Evolutionary conservation across 805 yeast genomes (phyloP).

Genomic region (Pichia eremophila): DNA sequence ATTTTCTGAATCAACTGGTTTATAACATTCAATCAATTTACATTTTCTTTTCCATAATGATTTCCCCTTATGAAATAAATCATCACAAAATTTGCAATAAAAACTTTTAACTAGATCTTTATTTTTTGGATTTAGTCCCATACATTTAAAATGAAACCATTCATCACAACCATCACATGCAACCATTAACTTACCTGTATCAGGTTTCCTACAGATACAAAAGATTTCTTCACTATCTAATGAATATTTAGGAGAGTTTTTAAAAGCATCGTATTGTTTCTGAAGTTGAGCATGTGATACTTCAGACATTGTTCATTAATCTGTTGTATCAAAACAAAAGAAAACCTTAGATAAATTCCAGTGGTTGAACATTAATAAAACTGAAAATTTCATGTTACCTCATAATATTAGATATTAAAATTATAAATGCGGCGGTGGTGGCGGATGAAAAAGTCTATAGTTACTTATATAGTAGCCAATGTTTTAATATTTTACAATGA

Average conservation of each 20-base stretch:
- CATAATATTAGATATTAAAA: too few species aligned
- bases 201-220: constrained; percentile 73
- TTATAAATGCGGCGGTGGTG: too few species aligned
- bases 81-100: constrained; percentile 66
- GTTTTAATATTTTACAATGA: too few species aligned
- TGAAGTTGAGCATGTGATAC: constrained; percentile 12
- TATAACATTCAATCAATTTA: constrained; percentile 45
- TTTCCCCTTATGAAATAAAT: constrained; percentile 34
- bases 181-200: constrained; percentile 79
- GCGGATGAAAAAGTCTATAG: too few species aligned
- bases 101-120: constrained; percentile 52
- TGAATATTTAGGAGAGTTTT: constrained; percentile 31
- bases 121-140: constrained; percentile 44
- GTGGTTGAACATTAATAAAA: too few species aligned
- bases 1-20: constrained; percentile 41
- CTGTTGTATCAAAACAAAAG: too few species aligned
- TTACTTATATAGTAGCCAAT: too few species aligned
- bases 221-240: constrained; percentile 49
- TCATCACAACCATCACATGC: constrained; percentile 93
- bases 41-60: constrained; percentile 76
- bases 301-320: background rate
- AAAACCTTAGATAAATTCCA: too few species aligned
- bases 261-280: constrained; percentile 21
- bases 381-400: too few species aligned
- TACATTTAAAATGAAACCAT: constrained; percentile 84